A percentile compares a stretch with the other conserved stretches of the same genome.
Conservation (phyloP, 2,329 filamentous ascomycete species). For the Aspergillus sp. region DNA sequence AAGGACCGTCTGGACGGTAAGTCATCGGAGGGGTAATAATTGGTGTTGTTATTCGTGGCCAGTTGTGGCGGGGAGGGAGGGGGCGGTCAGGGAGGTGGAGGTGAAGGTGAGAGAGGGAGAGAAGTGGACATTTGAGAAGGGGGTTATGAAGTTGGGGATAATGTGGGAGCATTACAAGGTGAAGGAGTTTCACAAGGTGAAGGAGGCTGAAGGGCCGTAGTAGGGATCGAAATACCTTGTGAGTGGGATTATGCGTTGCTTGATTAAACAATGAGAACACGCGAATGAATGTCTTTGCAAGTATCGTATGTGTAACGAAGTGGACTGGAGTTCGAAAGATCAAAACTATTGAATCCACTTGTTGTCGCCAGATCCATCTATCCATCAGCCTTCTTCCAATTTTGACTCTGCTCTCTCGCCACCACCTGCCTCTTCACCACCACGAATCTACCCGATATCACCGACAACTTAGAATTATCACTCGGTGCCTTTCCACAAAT, state of each 20-base stretch:
- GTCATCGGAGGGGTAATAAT: too few species aligned
- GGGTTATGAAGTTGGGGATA: conserved; percentile 4
- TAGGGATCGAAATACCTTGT: not conserved
- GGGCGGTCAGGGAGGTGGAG: too few species aligned
- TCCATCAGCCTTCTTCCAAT: not conserved
- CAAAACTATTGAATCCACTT: not conserved
- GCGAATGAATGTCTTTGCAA: not conserved
- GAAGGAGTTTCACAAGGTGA: too few species aligned
- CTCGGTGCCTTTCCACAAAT: conserved; percentile 46
- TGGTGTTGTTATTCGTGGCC: too few species aligned
- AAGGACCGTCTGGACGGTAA: too few species aligned
- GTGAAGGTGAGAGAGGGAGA: too few species aligned
- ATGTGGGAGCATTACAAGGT: too few species aligned
- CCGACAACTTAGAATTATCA: conserved; percentile 45
- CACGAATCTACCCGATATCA: conserved; percentile 44
- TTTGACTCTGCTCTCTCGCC: not conserved
- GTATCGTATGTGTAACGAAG: too few species aligned
- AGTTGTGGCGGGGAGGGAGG: too few species aligned
- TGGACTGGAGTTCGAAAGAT: not conserved
- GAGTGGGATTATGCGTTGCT: not conserved
- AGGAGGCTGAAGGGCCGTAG: too few species aligned
- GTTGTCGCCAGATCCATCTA: not conserved
- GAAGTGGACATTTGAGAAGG: conserved; percentile 31
- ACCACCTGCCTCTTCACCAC: conserved; percentile 31
- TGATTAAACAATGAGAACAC: not conserved